Evolutionary conservation across 176 grass and related monocot species (phyloP), one percentile per base, ranked within the genome.

Genomic region (Paspalum notatum): DNA sequence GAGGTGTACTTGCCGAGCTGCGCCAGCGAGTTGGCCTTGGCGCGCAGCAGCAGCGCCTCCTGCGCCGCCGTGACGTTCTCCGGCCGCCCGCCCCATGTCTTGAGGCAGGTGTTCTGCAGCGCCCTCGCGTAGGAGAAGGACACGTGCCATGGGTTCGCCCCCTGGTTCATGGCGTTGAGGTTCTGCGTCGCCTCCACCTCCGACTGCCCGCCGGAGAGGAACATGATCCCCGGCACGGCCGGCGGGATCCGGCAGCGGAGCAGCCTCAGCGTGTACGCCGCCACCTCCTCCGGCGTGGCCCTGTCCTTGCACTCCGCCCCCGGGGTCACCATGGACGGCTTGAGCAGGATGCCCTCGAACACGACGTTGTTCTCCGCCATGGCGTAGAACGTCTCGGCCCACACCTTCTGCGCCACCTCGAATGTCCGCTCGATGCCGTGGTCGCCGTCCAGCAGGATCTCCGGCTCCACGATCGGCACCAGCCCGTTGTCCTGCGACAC

Each of bases 61-160:
- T 91, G 93, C 52, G 93, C 93, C 32, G 83, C 88, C 85, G 79
- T 83, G 0, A 96, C 85, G 40, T 96, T 96, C 80, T 92, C 87
- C 1, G 60, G 87, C 66, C 55, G 71, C 0, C 93, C 90, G 51
- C 82, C 89, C 90, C 93, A 95, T 8, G 93, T 91, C 90, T 95
- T 95, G 52, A 95, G 87, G 59, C 90, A 92, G 25, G 90, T 95
- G 78, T 95, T 91, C 87, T 95, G 93, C n/a, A 95, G 87, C 10
- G 93, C 93, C 40, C 93, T 58, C 1, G 90, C 93, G 50, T 90
- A 95, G 27, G 93, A 95, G 78, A 95, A 95, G 6, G 93, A 92
- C 20, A 95, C 90, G 57, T 85, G 85, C 93, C 93, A 95, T 6
- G 90, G 93, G 90, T 88, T 90, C 44, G 85, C 7, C 0, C 90